Conservation (phyloP, 2,329 filamentous ascomycete genomes). For the Spiromastix sp. region DNA sequence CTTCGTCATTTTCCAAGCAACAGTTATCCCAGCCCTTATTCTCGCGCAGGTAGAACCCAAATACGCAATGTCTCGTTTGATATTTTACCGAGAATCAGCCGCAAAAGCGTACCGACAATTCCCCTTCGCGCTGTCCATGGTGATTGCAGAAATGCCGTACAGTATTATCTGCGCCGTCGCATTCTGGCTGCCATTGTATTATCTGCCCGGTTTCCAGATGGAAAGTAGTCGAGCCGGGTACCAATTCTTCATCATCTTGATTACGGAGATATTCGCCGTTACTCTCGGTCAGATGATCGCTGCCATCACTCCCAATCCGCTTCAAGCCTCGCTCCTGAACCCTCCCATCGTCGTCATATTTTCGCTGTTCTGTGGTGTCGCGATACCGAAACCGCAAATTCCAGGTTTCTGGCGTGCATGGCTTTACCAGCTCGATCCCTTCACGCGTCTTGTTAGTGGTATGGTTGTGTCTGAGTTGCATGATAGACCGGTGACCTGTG, state of each 20-base stretch:
- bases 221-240: constrained; percentile 62
- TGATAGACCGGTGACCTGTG: constrained; percentile 21
- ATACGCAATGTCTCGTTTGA: constrained; percentile 67
- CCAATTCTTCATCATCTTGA: constrained; percentile 74
- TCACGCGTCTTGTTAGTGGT: constrained; percentile 47
- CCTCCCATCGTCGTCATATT: constrained; percentile 70
- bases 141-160: constrained; percentile 80
- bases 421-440: constrained; percentile 59
- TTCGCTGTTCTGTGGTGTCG: constrained; percentile 47
- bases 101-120: constrained; percentile 78
- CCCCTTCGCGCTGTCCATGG: constrained; percentile 66
- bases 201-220: constrained; percentile 63
- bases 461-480: constrained; percentile 27
- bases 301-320: constrained; percentile 65
- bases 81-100: constrained; percentile 78
- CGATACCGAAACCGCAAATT: constrained; percentile 45
- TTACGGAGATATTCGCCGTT: constrained; percentile 76
- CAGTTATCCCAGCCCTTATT: constrained; percentile 72
- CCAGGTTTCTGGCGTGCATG: constrained; percentile 73
- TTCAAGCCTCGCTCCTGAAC: constrained; percentile 55
- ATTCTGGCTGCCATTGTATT: constrained; percentile 80
- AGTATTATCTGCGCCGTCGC: constrained; percentile 65
- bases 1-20: constrained; percentile 81
- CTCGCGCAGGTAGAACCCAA: constrained; percentile 76
- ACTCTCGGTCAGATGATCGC: constrained; percentile 68